Evolutionary conservation across 2,329 filamentous ascomycete species (phyloP), one percentile per base, ranked within the genome.

Genomic region (Tolypocladium album): DNA sequence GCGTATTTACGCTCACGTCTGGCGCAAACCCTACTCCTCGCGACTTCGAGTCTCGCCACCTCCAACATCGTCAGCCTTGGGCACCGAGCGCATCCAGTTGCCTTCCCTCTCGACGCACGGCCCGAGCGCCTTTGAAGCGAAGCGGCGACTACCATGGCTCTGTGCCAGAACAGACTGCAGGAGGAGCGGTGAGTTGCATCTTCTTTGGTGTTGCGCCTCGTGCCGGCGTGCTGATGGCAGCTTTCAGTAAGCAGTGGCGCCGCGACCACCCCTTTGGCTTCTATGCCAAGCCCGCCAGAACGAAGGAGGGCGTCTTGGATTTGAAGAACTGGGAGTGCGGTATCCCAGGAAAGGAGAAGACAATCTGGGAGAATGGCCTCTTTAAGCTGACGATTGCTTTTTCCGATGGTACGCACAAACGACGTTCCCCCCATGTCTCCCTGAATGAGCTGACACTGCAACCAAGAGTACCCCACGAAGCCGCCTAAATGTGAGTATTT

Each of bases 231-330:
- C 63, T 63, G 61, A 72, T 71, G 56, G 67, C 58, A 56, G 50
- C 58, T 47, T 40, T 36, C 67, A 96, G 92, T 64, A 97, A 96
- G 78, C 91, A 96, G 78, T 99, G 94, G 94, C 87, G 94, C 65
- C 88, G 88, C 71, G 93, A 99, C 68, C 94, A 99, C 70, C 95
- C 95, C 0, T 99, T 99, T 70, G 94, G 94, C 63, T 99, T 99
- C 79, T 96, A 89, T 74, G 94, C 94, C 31, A 90, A 92, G 71
- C 94, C 95, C 15, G 80, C 87, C 63, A 89, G 93, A 67, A 92
- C 86, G 64, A 75, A 87, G 22, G 83, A 90, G 66, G 92, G 92
- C 59, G 85, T 91, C 1, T 82, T 97, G 58, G 94, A 99, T 71
- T 81, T 99, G 64, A 96, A 97, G 82, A 84, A 86, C 65, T 99